These are phyloP conservation scores for Mycena sp. DNA, from an alignment of 1,284 basidiomycete genomes.

Conservation along the genomic window DNA sequence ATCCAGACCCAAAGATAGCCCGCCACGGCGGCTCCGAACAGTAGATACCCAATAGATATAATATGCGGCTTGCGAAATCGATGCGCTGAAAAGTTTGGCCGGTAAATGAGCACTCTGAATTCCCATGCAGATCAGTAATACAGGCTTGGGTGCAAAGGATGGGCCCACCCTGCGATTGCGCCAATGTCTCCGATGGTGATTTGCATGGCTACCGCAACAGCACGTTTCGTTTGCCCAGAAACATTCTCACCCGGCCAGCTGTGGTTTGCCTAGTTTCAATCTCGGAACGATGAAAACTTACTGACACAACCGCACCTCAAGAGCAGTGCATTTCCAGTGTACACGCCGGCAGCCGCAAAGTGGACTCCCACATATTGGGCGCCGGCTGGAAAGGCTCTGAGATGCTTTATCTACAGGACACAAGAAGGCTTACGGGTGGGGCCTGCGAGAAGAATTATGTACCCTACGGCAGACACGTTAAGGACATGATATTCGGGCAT, in stretches of 20 bases:
- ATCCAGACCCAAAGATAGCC: conserved; percentile 61
- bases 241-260: conserved; percentile 79
- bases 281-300: too few species aligned
- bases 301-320: conserved; percentile 49
- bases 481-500: neutral
- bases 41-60: conserved; percentile 67
- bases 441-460: conserved; percentile 67
- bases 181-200: conserved; percentile 75
- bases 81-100: conserved; percentile 56
- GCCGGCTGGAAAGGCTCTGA: conserved; percentile 46
- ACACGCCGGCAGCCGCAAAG: conserved; percentile 68
- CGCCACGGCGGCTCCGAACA: conserved; percentile 58
- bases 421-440: conserved; percentile 49
- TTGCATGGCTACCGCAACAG: conserved; percentile 71
- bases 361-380: conserved; percentile 71
- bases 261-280: too few species aligned
- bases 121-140: neutral
- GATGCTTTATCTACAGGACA: conserved; percentile 11
- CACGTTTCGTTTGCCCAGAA: conserved; percentile 76
- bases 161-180: conserved; percentile 60
- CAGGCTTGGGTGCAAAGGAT: neutral
- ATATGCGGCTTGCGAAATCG: conserved; percentile 67
- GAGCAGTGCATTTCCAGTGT: conserved; percentile 67
- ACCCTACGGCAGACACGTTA: conserved; percentile 48
- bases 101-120: conserved; percentile 58